Evolutionary conservation across 139 green algal genomes (phyloP).

Genomic region (Coccomyxa sp.): DNA sequence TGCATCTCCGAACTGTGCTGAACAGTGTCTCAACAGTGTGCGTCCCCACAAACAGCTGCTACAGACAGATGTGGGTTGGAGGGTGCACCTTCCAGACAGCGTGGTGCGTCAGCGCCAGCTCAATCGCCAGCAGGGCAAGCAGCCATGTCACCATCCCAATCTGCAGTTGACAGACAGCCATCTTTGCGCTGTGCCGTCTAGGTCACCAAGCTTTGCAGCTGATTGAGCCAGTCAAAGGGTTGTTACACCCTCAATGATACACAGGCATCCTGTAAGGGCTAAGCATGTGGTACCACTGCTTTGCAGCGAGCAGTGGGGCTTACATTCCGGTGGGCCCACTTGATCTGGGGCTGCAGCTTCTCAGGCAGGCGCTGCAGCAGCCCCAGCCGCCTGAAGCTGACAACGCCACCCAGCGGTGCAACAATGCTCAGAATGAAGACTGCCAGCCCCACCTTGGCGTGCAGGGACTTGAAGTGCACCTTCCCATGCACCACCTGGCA

Average conservation of each 20-base stretch:
- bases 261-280: neutral
- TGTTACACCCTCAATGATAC: neutral
- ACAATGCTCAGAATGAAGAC: neutral
- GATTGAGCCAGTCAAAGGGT: neutral
- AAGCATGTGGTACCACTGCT: neutral
- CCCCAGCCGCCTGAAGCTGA: neutral
- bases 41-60: neutral
- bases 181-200: neutral
- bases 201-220: neutral
- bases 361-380: neutral
- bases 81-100: neutral
- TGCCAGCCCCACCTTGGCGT: neutral
- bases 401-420: neutral
- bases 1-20: neutral
- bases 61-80: neutral
- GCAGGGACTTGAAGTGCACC: neutral
- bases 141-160: conserved; percentile 3
- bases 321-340: neutral
- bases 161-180: neutral
- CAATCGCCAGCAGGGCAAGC: neutral
- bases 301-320: neutral
- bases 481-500: neutral
- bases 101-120: neutral
- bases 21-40: neutral
- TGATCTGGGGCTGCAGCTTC: neutral